Base-by-base conservation (phyloP, 2,329 filamentous ascomycete genomes). In the Dryadomyces sulphureus region DNA sequence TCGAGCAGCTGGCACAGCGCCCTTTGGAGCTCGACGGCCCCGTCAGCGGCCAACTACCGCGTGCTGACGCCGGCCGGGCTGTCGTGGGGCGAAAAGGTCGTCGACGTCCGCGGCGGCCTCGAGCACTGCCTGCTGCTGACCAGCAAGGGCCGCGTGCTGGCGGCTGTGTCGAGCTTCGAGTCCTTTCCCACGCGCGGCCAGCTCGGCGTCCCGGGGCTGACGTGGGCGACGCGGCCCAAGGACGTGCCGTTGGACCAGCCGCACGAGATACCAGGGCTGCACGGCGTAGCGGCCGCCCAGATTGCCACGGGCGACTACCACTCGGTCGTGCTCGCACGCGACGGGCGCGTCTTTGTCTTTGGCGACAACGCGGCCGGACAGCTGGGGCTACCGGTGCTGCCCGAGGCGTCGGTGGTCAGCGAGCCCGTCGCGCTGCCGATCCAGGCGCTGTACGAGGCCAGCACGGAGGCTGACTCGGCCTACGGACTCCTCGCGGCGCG, bases 301-400 rank as follows among this genome's bases (percentile, higher is more conserved):
- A 81, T 96, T 48, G 89, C 90, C 1, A 68, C 86, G 2, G 92
- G 92, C 21, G 88, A 94, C 58, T 79, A 81, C 53, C 92, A 98
- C 64, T 94, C 87, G 4, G 65, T 93, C 1, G 84, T 79, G 1
- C 70, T 88, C 16, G 85, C 90, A 57, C 75, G 75, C 49, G 70
- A 81, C 45, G 90, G 90, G 16, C 76, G 79, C 16, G 73, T 92
- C 16, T 94, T 92, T 61, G 72, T 79, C 7, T 96, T 94, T 64
- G 92, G 92, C 34, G 89, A 96, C 61, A 96, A 96, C 64, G 79
- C 80, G 0, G 75, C 77, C 38, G 92, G 92, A n/a, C 92, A 96
- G 62, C 72, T 96, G 4, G 90, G 90, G n/a, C 79, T 90, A 55
- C 77, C 86, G 43, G 76, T 74, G 45, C 77, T 78, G 42, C 60